Conservation (phyloP, 2,329 filamentous ascomycete genomes). For the Colletotrichum sp. region DNA sequence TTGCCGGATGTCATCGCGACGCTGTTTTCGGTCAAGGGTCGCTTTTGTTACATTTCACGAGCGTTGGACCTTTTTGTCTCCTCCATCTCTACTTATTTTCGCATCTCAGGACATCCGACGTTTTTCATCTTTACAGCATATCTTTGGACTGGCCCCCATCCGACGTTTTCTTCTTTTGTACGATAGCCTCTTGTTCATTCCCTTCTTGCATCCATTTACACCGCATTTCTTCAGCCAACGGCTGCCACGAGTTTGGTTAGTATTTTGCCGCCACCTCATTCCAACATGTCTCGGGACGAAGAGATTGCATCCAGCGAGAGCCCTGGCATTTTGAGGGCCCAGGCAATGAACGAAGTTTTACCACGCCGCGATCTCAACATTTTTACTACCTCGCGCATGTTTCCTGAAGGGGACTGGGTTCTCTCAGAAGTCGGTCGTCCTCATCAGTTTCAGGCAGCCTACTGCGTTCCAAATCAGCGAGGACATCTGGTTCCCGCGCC, state of each 20-base stretch:
- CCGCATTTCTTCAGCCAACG: not conserved
- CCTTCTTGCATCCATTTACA: not conserved
- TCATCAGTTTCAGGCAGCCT: slow-evolving; percentile 15
- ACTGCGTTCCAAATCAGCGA: slow-evolving; percentile 6
- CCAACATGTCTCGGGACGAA: not conserved
- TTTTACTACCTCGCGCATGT: not conserved
- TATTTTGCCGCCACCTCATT: not conserved
- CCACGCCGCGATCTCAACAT: slow-evolving; percentile 10
- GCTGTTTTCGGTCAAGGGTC: not conserved
- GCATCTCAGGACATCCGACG: not conserved
- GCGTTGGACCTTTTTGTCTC: not conserved
- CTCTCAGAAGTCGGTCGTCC: not conserved
- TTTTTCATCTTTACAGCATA: not conserved
- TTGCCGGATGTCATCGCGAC: not conserved
- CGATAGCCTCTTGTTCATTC: not conserved
- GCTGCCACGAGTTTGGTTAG: no score
- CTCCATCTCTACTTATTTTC: not conserved
- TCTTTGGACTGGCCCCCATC: not conserved
- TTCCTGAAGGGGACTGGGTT: slow-evolving; percentile 7
- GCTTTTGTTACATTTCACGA: not conserved
- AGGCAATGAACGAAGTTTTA: slow-evolving; percentile 10
- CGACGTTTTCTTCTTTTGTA: not conserved
- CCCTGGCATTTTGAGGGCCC: not conserved
- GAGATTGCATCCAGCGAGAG: not conserved
- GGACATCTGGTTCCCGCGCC: slow-evolving; percentile 8